Evolutionary conservation across 1,284 basidiomycete species (phyloP), one percentile per base, ranked within the genome.

Genomic region (Albatrellus sp.): DNA sequence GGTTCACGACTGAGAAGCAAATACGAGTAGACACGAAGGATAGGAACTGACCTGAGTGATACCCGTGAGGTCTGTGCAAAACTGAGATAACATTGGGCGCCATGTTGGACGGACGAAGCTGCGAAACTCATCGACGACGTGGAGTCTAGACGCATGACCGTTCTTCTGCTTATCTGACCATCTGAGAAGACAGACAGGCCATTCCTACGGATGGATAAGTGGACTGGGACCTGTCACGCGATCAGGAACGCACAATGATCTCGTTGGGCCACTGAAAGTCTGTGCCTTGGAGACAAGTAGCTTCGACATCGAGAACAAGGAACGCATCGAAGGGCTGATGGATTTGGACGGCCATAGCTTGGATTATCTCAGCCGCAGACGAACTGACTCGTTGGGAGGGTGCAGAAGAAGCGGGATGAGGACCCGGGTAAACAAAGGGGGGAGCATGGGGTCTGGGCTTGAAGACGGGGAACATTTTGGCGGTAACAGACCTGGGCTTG

Each of bases 101-200:
- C 90, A 97, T 2, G 79, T 83, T 5, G 94, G 94, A 54, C 72
- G 76, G 37, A 97, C 90, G 59, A 87, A 96, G 50, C 78, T 82
- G 51, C 88, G 81, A 65, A 93, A 98, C 56, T 88, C 83, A 54
- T 80, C 81, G 19, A 79, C 69, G 35, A 84, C 64, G 55, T 80
- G 73, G 28, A 94, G 67, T 42, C 67, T 63, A 47, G 67, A 70
- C 5, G 78, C 75, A 43, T 57, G 67, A 37, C 72, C 70, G 45
- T 72, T 68, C 8, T 58, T 52, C 33, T 70, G 66, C 50, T 68
- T 75, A 56, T 86, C 75, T 53, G 67, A 73, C 93, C 93, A 97
- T 48, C 75, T 75, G 47, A 97, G 69, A 3, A 98, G 68, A 48
- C 88, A 80, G 10, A 97, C 88, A 3, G 90, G 90, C 64, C 86